Percentiles rank a stretch among this genome's conserved stretches.
Evolutionary conservation across 148 eudicot genomes (phyloP).

Genomic region (Amaranthus palmeri): DNA sequence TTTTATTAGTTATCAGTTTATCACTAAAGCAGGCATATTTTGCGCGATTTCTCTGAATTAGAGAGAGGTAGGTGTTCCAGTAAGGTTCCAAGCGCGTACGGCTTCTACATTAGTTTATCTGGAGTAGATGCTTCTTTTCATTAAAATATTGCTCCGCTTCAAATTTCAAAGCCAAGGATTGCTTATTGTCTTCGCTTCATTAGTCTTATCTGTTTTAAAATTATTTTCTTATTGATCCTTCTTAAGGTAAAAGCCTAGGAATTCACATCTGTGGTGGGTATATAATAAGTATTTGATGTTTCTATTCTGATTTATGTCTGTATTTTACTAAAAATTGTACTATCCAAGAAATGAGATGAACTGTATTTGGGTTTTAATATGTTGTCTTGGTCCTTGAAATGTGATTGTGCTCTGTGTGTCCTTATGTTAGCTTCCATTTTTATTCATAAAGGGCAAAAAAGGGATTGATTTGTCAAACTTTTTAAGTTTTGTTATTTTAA

Average conservation of each 20-base stretch:
- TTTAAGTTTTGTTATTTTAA: background rate
- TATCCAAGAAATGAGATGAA: conserved; percentile 36
- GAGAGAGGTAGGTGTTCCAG: conserved; percentile 24
- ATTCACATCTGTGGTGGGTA: conserved; percentile 29
- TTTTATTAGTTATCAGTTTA: background rate
- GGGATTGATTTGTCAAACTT: conserved; percentile 17
- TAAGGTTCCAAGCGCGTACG: conserved; percentile 37
- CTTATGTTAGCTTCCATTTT: conserved; percentile 30
- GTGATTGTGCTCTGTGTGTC: conserved; percentile 18
- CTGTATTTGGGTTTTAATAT: conserved; percentile 37
- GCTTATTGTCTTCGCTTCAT: conserved; percentile 34
- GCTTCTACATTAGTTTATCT: conserved; percentile 30
- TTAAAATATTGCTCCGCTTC: conserved; percentile 14
- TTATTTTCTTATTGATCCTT: conserved; percentile 4
- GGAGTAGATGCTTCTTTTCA: conserved; percentile 35
- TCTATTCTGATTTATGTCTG: conserved; percentile 34
- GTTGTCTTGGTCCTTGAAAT: conserved; percentile 28
- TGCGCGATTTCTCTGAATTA: conserved; percentile 24
- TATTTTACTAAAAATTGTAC: conserved; percentile 29
- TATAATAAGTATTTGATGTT: conserved; percentile 44
- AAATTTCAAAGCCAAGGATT: conserved; percentile 30
- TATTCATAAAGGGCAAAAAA: conserved; percentile 19
- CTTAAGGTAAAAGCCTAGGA: conserved; percentile 33
- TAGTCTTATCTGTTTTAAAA: conserved; percentile 21
- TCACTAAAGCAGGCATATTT: conserved; percentile 25